Evolutionary conservation across 139 green algal genomes (phyloP), one percentile per base, ranked within the genome.

Genomic region (Cymbomonas tetramitiformis): DNA sequence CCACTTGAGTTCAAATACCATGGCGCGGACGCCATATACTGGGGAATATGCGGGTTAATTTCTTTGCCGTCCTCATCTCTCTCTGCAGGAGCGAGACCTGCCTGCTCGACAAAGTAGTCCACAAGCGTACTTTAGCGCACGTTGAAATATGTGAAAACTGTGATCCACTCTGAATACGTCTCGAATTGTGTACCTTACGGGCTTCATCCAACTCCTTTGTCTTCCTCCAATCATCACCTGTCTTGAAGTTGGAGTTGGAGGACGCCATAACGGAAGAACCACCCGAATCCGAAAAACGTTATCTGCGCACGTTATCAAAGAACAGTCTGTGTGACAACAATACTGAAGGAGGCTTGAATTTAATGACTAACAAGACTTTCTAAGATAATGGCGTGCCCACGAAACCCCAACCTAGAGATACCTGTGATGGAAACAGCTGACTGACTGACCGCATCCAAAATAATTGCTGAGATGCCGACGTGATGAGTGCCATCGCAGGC

Each of bases 21-120:
- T 7, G 91, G 91, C 32, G 87, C 92, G 41, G 59, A 82, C 38
- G 72, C 72, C 91, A 98, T 98, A 63, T 95, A 97, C 74, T 96
- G 78, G 2, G 92, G 92, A 51, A 99, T 98, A 58, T 99, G 92
- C 0, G 92, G 92, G 75, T 99, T 99, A 65, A 99, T 98, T 46
- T 93, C 87, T 48, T 91, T 93, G 40, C 91, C 92, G 60, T 97
- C 89, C 67, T 97, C 92, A 70, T 98, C 92, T 0, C 96, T 53
- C 64, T 87, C 88, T 30, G 89, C 81, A 10, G 84, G 83, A 0
- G 85, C 83, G 9, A 97, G 72, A 64, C 89, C 89, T 4, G 88
- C 88, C 52, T 61, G 15, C 47, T 46, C 25, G 26, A 41, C 26
- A 21, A 57, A 44, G 26, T 33, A 51, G 23, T 31, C 8, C 41